Evolutionary conservation across 495 filamentous ascomycete genomes (phyloP).

Genomic region (Cercophora sp.): DNA sequence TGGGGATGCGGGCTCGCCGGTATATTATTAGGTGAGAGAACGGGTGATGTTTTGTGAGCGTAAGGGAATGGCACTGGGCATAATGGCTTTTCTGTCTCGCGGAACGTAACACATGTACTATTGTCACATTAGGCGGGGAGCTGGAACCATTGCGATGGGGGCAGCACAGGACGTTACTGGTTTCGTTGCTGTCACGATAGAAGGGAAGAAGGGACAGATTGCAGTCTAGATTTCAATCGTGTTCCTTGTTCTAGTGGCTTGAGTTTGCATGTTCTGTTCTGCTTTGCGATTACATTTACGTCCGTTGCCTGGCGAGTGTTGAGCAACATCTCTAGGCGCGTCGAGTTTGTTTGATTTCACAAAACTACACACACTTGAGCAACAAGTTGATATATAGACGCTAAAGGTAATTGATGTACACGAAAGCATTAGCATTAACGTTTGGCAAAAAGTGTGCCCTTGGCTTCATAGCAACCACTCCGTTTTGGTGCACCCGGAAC

Average conservation of each 20-base stretch:
- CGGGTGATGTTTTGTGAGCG: slow-evolving; percentile 17
- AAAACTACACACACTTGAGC: too few species aligned
- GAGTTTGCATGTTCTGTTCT: background rate
- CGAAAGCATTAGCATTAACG: background rate
- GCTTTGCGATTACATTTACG: background rate
- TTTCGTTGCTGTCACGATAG: slow-evolving; percentile 33
- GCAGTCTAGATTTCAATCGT: slow-evolving; percentile 41
- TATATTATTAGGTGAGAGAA: slow-evolving; percentile 21
- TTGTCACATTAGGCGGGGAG: slow-evolving; percentile 46
- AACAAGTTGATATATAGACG: too few species aligned
- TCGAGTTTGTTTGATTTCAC: too few species aligned
- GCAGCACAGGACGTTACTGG: slow-evolving; percentile 28
- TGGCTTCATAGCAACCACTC: background rate
- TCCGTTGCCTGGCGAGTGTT: too few species aligned
- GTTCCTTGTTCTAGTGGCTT: slow-evolving; percentile 8
- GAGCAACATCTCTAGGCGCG: too few species aligned
- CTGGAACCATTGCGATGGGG: slow-evolving; percentile 31
- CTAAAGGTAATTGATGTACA: too few species aligned
- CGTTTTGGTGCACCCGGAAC: background rate
- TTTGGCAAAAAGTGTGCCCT: background rate
- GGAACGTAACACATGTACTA: slow-evolving; percentile 39
- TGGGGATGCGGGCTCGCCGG: slow-evolving; percentile 4
- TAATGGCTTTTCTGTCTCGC: slow-evolving; percentile 26
- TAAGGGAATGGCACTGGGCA: slow-evolving; percentile 19
- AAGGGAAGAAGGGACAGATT: slow-evolving; percentile 37